Evolutionary conservation across 371 early-diverging fungal genomes (phyloP).

Genomic region (Mucor indicus): DNA sequence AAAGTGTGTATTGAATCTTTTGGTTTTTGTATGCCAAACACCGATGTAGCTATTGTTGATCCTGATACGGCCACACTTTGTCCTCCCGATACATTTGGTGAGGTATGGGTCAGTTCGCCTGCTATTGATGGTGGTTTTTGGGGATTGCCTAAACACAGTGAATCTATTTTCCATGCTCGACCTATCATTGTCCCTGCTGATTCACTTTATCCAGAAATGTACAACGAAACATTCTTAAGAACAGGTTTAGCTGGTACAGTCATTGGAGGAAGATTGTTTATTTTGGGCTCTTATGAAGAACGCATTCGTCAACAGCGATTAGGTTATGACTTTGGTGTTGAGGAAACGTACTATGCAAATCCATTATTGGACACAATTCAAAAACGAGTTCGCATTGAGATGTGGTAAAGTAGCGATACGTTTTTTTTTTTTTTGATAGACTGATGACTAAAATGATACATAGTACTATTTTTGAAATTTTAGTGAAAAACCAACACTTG

Average conservation of each 20-base stretch:
- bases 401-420: conserved; percentile 40
- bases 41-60: conserved; percentile 66
- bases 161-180: conserved; percentile 67
- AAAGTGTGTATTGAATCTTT: conserved; percentile 31
- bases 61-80: conserved; percentile 72
- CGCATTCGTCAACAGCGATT: conserved; percentile 55
- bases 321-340: conserved; percentile 38
- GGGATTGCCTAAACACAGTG: conserved; percentile 68
- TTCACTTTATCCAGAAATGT: conserved; percentile 40
- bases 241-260: conserved; percentile 77
- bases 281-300: conserved; percentile 73
- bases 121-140: conserved; percentile 70
- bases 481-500: conserved; percentile 58
- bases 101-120: conserved; percentile 76
- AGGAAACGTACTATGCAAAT: conserved; percentile 46
- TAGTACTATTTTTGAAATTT: conserved; percentile 63
- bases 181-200: conserved; percentile 48
- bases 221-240: conserved; percentile 58
- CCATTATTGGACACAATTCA: conserved; percentile 52
- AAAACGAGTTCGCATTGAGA: conserved; percentile 43
- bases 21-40: conserved; percentile 58
- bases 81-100: conserved; percentile 69
- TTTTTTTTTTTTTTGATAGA: neutral
- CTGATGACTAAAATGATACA: neutral
- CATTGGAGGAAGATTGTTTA: conserved; percentile 62